A percentile compares a stretch with the other conserved stretches of the same genome.
Conservation (phyloP, 305 asterid genomes). For the Nicotiana rustica region DNA sequence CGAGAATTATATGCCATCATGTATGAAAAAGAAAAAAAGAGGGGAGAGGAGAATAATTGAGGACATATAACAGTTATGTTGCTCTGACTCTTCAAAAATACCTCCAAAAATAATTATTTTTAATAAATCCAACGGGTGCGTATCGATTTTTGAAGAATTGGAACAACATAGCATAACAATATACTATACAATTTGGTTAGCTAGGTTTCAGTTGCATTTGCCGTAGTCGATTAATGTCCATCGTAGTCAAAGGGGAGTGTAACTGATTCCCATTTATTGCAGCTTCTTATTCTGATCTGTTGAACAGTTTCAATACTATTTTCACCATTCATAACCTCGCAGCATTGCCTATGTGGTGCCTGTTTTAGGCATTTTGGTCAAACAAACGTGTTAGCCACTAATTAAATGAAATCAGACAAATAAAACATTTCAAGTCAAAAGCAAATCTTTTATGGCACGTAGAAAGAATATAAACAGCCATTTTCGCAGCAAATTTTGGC, state of each 20-base stretch:
- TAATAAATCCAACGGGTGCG: too few relatives aligned
- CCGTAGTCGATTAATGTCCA: neutral
- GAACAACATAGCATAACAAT: neutral
- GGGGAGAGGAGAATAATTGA: neutral
- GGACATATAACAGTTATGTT: too few relatives aligned
- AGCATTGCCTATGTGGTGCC: slow-evolving; percentile 75
- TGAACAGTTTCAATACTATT: slow-evolving; percentile 41
- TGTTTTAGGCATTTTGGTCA: slow-evolving; percentile 35
- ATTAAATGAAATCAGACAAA: neutral
- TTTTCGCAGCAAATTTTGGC: neutral
- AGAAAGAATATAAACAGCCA: neutral
- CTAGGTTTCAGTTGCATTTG: neutral
- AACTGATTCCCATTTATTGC: slow-evolving; percentile 63
- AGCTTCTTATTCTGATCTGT: slow-evolving; percentile 59
- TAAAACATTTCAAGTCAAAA: neutral
- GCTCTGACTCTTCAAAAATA: too few relatives aligned
- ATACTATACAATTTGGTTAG: slow-evolving; percentile 25
- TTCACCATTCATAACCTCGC: slow-evolving; percentile 51
- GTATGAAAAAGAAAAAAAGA: neutral
- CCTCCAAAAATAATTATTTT: too few relatives aligned
- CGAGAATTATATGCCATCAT: neutral
- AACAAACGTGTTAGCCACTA: slow-evolving; percentile 35
- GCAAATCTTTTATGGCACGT: slow-evolving; percentile 14
- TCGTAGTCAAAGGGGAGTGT: slow-evolving; percentile 47
- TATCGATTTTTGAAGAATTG: too few relatives aligned